These are phyloP conservation scores for Colletotrichum tropicale DNA, from an alignment of 2,329 filamentous ascomycete genomes.

Conservation along the genomic window DNA sequence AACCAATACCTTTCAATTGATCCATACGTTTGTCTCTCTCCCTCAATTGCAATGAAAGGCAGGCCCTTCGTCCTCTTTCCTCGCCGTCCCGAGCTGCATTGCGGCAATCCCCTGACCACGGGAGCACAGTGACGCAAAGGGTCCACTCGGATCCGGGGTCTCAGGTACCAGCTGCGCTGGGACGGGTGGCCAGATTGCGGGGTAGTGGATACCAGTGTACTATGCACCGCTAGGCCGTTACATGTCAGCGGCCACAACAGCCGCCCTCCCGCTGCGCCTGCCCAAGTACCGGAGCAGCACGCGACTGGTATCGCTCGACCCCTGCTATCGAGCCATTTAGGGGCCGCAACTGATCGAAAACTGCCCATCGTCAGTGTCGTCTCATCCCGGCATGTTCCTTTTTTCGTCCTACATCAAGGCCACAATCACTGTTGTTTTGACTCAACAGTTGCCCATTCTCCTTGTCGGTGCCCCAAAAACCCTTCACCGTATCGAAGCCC, in stretches of 20 bases:
- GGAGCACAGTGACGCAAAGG: conserved; percentile 21
- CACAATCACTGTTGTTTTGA: background rate
- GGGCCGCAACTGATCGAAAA: conserved; percentile 7
- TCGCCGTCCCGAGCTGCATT: background rate
- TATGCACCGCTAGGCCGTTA: conserved; percentile 11
- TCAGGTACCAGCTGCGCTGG: conserved; percentile 19
- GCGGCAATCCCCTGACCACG: background rate
- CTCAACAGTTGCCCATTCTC: background rate
- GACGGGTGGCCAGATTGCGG: conserved; percentile 21
- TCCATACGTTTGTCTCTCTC: background rate
- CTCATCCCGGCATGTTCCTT: background rate
- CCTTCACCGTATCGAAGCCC: background rate
- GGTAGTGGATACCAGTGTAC: conserved; percentile 23
- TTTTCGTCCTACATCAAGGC: background rate
- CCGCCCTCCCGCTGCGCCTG: background rate
- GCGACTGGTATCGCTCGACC: background rate
- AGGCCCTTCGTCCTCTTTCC: background rate
- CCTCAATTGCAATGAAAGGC: background rate
- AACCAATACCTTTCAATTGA: background rate
- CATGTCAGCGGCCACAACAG: background rate
- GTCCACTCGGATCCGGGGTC: conserved; percentile 23
- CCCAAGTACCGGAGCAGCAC: conserved; percentile 16
- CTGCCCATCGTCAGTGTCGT: conserved; percentile 17
- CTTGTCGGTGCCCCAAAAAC: background rate
- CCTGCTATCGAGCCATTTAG: conserved; percentile 17